Evolutionary conservation across 2,329 filamentous ascomycete species (phyloP).

Genomic region (Calonectria honghensis): DNA sequence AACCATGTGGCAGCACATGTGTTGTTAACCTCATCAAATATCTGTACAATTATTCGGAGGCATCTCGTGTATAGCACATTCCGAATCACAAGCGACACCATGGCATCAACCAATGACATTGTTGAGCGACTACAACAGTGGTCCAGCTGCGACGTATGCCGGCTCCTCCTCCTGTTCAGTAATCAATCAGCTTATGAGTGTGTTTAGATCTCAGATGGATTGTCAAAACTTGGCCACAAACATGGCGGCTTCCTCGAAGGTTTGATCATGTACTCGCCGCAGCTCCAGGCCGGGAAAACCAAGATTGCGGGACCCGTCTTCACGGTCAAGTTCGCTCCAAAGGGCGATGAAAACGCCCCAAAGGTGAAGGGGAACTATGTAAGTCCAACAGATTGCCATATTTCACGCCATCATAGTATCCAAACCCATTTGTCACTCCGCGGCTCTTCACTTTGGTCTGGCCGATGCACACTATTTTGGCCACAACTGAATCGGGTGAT

Average conservation of each 20-base stretch:
- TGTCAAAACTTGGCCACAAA: conserved; percentile 39
- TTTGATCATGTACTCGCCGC: conserved; percentile 31
- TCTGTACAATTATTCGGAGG: not conserved
- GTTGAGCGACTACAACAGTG: conserved; percentile 35
- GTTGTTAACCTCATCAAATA: not conserved
- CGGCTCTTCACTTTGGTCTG: not conserved
- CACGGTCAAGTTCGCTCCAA: conserved; percentile 39
- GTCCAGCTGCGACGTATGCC: conserved; percentile 38
- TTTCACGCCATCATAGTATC: no score
- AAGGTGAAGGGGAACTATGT: conserved; percentile 41
- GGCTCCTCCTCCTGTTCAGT: not conserved
- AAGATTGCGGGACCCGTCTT: conserved; percentile 38
- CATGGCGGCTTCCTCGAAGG: conserved; percentile 41
- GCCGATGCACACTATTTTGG: not conserved
- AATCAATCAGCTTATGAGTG: not conserved
- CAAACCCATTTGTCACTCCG: not conserved
- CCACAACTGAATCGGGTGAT: not conserved
- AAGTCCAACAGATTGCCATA: not conserved
- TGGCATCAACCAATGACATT: conserved; percentile 18
- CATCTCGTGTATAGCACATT: not conserved
- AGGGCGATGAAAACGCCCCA: conserved; percentile 31
- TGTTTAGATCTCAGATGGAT: conserved; percentile 35
- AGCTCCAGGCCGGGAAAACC: conserved; percentile 31
- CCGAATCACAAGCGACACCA: conserved; percentile 6
- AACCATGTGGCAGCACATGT: not conserved